Evolutionary conservation across 192 early-diverging fungal species (phyloP), one percentile per base, ranked within the genome.

Genomic region (Phycomyces blakesleeanus): DNA sequence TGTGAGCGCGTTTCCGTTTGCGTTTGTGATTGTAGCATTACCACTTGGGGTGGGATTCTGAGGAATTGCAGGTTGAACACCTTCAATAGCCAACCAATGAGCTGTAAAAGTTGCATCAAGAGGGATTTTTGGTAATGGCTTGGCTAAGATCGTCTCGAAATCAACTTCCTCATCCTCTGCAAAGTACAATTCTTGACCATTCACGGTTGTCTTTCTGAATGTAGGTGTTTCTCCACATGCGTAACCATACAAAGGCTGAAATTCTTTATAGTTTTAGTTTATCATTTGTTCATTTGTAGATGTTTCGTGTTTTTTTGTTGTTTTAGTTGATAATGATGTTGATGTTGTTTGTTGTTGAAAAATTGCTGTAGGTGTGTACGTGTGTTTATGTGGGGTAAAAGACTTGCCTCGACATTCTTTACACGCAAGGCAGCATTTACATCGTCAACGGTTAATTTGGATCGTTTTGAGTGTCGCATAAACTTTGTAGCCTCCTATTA

Each of bases 61-160:
- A 16, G 92, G 88, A 65, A 95, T 97, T 11, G 87, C 81, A 14
- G 97, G 97, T 73, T 99, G 97, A 14, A 98, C 94, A n/a, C 97
- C 97, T 62, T 98, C 97, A 61, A 99, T 91, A 1, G 97, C 96
- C n/a, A 99, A 81, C 94, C 95, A 98, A 67, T 98, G 96, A 10
- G 90, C 93, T 0, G 94, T 96, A 64, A 89, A 93, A 3, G 88
- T 85, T 0, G 93, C 82, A 34, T 97, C 94, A 3, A 93, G 79
- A 1, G 97, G 97, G 1, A 96, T 91, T 56, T 87, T 87, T 0
- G 97, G 97, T 15, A 99, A 72, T 0, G 93, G 91, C 14, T 83
- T 83, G 44, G 89, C 88, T 0, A 99, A 78, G 15, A 97, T 72
- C 12, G 87, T 86, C 55, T 98, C 96, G 44, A 99, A 85, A 64